Conservation (phyloP, 1,284 basidiomycete genomes). For the Puccinia novopanici region DNA sequence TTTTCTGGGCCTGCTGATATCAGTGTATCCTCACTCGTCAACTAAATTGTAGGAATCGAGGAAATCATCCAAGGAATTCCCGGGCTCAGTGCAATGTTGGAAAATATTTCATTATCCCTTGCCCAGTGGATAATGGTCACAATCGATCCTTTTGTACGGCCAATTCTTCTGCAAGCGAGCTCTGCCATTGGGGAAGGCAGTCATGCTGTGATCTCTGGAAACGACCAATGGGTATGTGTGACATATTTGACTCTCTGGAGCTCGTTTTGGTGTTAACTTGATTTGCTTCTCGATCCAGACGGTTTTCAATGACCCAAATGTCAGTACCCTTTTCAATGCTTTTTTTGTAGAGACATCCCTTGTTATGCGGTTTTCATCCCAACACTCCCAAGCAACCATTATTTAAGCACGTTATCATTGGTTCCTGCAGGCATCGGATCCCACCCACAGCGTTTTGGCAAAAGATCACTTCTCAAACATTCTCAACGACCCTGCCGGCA, state of each 20-base stretch:
- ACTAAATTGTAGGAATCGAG: conserved; percentile 26
- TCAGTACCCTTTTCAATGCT: background rate
- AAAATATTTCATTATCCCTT: conserved; percentile 40
- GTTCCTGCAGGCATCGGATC: conserved; percentile 54
- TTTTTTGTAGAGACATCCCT: background rate
- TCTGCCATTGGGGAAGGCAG: conserved; percentile 46
- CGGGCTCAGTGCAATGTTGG: conserved; percentile 27
- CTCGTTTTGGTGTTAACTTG: background rate
- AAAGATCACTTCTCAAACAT: conserved; percentile 60
- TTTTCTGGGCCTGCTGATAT: background rate
- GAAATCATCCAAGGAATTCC: conserved; percentile 48
- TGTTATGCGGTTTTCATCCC: background rate
- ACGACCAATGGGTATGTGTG: conserved; percentile 43
- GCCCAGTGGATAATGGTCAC: conserved; percentile 48
- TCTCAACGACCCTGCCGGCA: conserved; percentile 60
- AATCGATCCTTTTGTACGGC: conserved; percentile 43
- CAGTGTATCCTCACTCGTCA: background rate
- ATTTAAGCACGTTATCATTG: background rate
- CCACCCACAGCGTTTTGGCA: conserved; percentile 57
- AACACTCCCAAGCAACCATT: background rate
- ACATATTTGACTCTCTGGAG: background rate
- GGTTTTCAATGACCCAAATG: conserved; percentile 46
- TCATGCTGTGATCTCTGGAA: conserved; percentile 41
- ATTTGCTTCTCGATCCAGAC: background rate
- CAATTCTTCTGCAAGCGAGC: conserved; percentile 44